Evolutionary conservation across 2,329 filamentous ascomycete genomes (phyloP).

Genomic region (Botrytis galanthina): DNA sequence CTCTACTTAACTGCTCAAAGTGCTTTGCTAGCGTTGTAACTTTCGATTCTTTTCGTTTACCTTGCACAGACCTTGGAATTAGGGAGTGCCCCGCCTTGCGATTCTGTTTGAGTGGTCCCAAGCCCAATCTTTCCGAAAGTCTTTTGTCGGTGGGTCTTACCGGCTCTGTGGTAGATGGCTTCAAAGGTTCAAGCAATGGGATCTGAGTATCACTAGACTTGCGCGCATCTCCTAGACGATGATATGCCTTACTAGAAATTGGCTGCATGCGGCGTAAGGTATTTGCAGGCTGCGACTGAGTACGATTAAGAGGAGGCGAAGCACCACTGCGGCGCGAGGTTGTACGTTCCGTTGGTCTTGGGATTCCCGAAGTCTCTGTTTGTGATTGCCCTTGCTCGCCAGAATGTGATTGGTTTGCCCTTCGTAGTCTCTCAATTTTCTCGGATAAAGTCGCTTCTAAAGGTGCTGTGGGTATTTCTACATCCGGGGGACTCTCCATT

Average conservation of each 20-base stretch:
- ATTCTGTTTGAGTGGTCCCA: conserved; percentile 61
- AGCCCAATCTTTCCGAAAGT: conserved; percentile 68
- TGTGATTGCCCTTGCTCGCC: conserved; percentile 20
- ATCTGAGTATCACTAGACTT: conserved; percentile 22
- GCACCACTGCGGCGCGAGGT: conserved; percentile 30
- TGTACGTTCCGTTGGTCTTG: conserved; percentile 36
- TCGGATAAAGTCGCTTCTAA: conserved; percentile 34
- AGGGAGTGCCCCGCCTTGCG: conserved; percentile 64
- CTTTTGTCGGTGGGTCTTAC: conserved; percentile 58
- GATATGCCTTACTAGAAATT: conserved; percentile 26
- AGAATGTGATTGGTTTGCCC: conserved; percentile 24
- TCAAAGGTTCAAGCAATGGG: conserved; percentile 31
- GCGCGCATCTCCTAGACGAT: conserved; percentile 30
- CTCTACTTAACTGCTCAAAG: conserved; percentile 93
- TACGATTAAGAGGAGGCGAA: conserved; percentile 38
- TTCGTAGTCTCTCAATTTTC: conserved; percentile 36
- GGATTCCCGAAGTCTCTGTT: conserved; percentile 36
- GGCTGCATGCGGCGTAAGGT: conserved; percentile 35
- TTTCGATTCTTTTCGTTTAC: conserved; percentile 67
- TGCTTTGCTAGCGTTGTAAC: conserved; percentile 92
- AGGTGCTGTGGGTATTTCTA: conserved; percentile 20
- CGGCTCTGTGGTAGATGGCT: conserved; percentile 32
- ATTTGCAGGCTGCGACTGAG: conserved; percentile 39
- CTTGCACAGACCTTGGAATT: conserved; percentile 81
- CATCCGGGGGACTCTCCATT: not conserved